phyloP scores from a whole-genome alignment of 352 stramenopile species.

The Phytophthora kernoviae region DNA sequence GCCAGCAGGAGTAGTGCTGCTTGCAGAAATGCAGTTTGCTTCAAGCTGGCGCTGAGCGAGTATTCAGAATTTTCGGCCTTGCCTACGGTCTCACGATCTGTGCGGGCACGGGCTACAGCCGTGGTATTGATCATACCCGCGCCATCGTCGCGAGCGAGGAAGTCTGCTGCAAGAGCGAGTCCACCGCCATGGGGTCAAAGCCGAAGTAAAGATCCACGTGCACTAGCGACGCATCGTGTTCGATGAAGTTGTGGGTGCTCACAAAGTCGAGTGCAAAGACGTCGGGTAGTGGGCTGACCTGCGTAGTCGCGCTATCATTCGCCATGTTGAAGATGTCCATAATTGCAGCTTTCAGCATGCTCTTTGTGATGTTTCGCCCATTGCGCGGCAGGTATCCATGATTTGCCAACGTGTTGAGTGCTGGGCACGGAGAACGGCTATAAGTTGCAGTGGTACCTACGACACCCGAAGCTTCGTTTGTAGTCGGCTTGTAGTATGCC shows the following conservation, averaged over 20 bases:
- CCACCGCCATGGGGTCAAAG: conserved; percentile 32
- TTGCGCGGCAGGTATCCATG: conserved; percentile 47
- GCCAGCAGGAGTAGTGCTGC: conserved; percentile 35
- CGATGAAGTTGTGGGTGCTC: conserved; percentile 35
- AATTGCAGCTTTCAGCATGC: conserved; percentile 29
- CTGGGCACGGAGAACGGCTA: conserved; percentile 46
- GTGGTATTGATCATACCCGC: conserved; percentile 26
- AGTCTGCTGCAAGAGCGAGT: conserved; percentile 28
- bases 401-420: conserved; percentile 56
- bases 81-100: conserved; percentile 23
- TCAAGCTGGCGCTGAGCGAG: conserved; percentile 24
- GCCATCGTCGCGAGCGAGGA: conserved; percentile 27
- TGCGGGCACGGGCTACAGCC: conserved; percentile 27
- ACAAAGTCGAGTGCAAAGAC: conserved; percentile 41
- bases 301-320: conserved; percentile 11
- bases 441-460: conserved; percentile 27
- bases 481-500: conserved; percentile 38
- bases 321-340: conserved; percentile 44
- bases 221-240: conserved; percentile 48
- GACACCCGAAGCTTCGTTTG: conserved; percentile 28
- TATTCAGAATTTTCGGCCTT: conserved; percentile 35
- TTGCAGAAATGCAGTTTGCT: conserved; percentile 33
- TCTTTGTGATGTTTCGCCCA: conserved; percentile 33
- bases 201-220: conserved; percentile 38
- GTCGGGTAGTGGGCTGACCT: conserved; percentile 20